Evolutionary conservation across 2,329 filamentous ascomycete species (phyloP).

Genomic region (Xylaria sp.): DNA sequence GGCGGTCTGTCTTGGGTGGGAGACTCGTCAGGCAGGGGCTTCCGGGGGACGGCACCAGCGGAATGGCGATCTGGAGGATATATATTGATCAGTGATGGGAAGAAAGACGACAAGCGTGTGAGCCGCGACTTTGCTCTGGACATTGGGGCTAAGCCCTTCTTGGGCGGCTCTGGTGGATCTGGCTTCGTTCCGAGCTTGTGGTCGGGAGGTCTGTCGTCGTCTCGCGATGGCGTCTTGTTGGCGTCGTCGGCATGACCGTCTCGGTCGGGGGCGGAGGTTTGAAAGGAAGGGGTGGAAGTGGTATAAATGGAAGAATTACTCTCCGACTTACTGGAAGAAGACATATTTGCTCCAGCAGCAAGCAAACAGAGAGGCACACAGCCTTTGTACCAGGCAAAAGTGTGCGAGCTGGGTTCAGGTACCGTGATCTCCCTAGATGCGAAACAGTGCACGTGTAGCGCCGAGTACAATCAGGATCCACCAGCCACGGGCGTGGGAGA

Average conservation of each 20-base stretch:
- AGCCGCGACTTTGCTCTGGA: conserved; percentile 31
- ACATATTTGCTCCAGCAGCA: conserved; percentile 16
- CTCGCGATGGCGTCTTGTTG: background rate
- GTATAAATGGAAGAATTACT: conserved; percentile 23
- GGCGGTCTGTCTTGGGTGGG: conserved; percentile 11
- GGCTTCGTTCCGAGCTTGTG: conserved; percentile 8
- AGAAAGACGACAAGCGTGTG: conserved; percentile 36
- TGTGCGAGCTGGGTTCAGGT: conserved; percentile 10
- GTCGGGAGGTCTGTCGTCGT: conserved; percentile 3
- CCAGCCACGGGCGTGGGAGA: conserved; percentile 16
- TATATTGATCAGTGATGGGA: conserved; percentile 36
- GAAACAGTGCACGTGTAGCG: conserved; percentile 17
- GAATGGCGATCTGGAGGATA: conserved; percentile 27
- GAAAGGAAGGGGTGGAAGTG: conserved; percentile 11
- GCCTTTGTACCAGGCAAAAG: conserved; percentile 8
- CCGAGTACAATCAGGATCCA: conserved; percentile 19
- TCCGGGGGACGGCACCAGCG: conserved; percentile 27
- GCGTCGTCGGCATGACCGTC: conserved; percentile 7
- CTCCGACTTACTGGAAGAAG: conserved; percentile 25
- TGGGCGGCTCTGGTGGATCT: conserved; percentile 1
- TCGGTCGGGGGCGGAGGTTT: conserved; percentile 2
- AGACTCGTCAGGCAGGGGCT: conserved; percentile 31
- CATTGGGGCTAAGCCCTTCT: conserved; percentile 10
- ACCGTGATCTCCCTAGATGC: conserved; percentile 19
- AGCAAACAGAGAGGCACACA: conserved; percentile 19